phyloP scores from a whole-genome alignment of 176 grass and related monocot genomes.

The Urochloa ruziziensis region DNA sequence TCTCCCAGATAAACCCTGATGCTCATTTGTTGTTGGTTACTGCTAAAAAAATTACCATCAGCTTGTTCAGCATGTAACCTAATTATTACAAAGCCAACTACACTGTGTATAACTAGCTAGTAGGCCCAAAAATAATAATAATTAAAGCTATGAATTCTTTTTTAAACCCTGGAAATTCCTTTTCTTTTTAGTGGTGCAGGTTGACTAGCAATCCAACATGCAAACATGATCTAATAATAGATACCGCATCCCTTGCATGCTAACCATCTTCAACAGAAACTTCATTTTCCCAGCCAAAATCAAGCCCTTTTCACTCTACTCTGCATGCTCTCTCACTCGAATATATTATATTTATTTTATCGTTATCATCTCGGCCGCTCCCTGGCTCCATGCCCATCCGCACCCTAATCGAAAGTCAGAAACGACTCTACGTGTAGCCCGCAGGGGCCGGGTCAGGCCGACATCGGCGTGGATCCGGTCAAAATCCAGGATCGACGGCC shows the following conservation, averaged over 20 bases:
- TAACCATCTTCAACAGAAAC: not conserved
- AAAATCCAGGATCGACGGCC: constrained; percentile 42
- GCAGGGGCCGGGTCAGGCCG: constrained; percentile 48
- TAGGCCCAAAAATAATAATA: too few species aligned
- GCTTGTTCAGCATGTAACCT: too few species aligned
- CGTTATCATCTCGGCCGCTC: constrained; percentile 8
- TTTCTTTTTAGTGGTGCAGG: not conserved
- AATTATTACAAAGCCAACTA: too few species aligned
- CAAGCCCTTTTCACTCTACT: not conserved
- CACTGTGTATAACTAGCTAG: too few species aligned
- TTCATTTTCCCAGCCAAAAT: not conserved
- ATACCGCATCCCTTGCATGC: not conserved
- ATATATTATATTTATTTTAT: not conserved
- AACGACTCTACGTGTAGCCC: constrained; percentile 52
- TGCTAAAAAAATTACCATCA: too few species aligned
- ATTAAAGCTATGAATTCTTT: too few species aligned
- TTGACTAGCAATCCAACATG: not conserved
- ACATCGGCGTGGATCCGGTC: constrained; percentile 65
- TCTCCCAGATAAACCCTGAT: too few species aligned
- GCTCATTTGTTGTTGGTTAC: too few species aligned
- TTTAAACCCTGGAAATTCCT: not conserved
- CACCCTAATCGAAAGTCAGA: constrained; percentile 53
- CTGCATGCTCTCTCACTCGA: not conserved
- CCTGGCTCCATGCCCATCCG: constrained; percentile 34
- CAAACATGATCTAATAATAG: not conserved